Evolutionary conservation across 2,329 filamentous ascomycete species (phyloP), one percentile per base, ranked within the genome.

Genomic region (Alternaria conjuncta): DNA sequence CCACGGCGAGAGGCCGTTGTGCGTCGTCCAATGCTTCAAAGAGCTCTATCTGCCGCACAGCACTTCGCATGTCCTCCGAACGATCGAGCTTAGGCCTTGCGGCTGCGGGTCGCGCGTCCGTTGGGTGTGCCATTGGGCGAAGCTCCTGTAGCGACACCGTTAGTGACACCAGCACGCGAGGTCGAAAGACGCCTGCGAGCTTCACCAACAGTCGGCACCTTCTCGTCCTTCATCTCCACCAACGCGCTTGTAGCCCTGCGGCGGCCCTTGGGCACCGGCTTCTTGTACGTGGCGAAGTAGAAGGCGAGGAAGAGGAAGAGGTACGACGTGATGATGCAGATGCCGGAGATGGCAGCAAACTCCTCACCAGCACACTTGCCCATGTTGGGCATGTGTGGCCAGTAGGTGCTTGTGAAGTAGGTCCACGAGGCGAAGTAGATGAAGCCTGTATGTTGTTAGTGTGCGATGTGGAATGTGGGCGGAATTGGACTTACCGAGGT

Each of bases 351-450:
- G 47, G 95, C 95, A 53, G 95, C 95, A 77, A 97, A 98, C 83
- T 98, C 96, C 86, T 98, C 95, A 76, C 95, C 95, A 44, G 95
- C 93, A 81, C 95, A 99, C 74, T 90, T 85, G 81, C 95, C 95
- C 67, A 86, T 83, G 80, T 93, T 97, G 70, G 95, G 95, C 80
- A 96, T 85, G 86, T 88, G 91, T 49, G 86, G 87, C 85, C 91
- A 97, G 89, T 97, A 97, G 74, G 90, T 92, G 74, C 91, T 94
- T 72, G 92, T 90, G 87, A 97, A 97, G 87, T 98, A 98, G 74
- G 94, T 97, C 88, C 95, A 98, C n/a, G 95, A 96, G 56, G 94
- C 95, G 78, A 97, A 98, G 89, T 98, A 98, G 81, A 98, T 93
- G 82, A 98, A 98, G 76, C 93, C 92, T 95, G 66, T 12, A 9